These are phyloP conservation scores for Coffea eugenioides DNA, from an alignment of 257 asterid genomes.

Conservation along the genomic window DNA sequence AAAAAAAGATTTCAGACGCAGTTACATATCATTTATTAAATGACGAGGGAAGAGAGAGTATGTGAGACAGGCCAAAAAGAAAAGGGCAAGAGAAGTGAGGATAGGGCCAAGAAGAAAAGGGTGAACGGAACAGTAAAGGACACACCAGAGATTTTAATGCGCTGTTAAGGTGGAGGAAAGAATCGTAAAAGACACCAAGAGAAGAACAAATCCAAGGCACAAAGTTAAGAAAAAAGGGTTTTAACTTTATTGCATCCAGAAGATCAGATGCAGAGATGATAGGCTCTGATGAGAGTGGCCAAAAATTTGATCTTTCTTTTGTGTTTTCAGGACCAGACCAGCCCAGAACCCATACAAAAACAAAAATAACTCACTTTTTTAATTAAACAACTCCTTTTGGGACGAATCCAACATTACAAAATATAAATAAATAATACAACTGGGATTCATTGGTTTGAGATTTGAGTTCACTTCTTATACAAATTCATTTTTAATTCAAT, in stretches of 20 bases:
- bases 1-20: too few relatives aligned
- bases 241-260: constrained; percentile 41
- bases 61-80: constrained; percentile 25
- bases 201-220: constrained; percentile 63
- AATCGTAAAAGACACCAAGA: constrained; percentile 51
- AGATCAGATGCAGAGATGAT: constrained; percentile 11
- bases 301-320: background rate
- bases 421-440: background rate
- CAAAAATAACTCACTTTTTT: background rate
- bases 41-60: background rate
- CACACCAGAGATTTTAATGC: constrained; percentile 41
- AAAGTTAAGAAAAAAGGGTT: constrained; percentile 30
- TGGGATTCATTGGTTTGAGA: constrained; percentile 21
- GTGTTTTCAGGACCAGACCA: constrained; percentile 1
- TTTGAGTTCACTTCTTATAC: constrained; percentile 2
- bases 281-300: constrained; percentile 3
- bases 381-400: constrained; percentile 3
- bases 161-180: constrained; percentile 35
- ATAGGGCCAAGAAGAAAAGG: constrained; percentile 39
- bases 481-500: constrained; percentile 31
- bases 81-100: constrained; percentile 23
- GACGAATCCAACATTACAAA: constrained; percentile 34
- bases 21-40: background rate
- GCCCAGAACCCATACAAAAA: constrained; percentile 22
- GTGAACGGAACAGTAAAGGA: constrained; percentile 40